These are phyloP conservation scores for Penicillium pulvis DNA, from an alignment of 495 filamentous ascomycete genomes.

Conservation along the genomic window DNA sequence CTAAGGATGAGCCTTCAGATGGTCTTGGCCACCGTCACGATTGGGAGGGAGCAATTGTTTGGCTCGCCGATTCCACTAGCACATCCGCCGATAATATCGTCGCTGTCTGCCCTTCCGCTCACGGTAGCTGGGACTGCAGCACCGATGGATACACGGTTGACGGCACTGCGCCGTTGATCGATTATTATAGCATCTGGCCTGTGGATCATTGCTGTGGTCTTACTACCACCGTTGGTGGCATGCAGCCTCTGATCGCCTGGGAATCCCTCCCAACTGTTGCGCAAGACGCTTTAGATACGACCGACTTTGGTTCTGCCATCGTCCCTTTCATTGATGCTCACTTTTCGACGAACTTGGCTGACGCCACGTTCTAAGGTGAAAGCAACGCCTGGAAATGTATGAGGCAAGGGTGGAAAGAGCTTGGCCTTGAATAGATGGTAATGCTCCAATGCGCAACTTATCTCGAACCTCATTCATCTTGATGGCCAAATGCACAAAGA, in stretches of 20 bases:
- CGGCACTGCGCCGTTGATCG: conserved; percentile 45
- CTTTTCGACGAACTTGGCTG: conserved; percentile 18
- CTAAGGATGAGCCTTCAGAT: conserved; percentile 46
- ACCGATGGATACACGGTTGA: conserved; percentile 40
- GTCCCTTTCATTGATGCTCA: conserved; percentile 27
- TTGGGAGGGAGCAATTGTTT: conserved; percentile 56
- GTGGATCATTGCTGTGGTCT: conserved; percentile 50
- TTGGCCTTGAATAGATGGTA: too few relatives aligned
- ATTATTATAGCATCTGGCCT: conserved; percentile 52
- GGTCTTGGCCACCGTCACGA: conserved; percentile 53
- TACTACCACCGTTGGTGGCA: conserved; percentile 46
- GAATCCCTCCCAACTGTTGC: conserved; percentile 44
- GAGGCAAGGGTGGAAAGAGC: too few relatives aligned
- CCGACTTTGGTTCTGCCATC: conserved; percentile 25
- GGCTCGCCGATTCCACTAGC: conserved; percentile 37
- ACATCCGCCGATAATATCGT: conserved; percentile 45
- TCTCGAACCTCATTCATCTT: too few relatives aligned
- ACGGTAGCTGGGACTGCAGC: conserved; percentile 53
- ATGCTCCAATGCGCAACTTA: too few relatives aligned
- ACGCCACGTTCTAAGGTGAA: conserved; percentile 25
- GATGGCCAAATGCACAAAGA: too few relatives aligned
- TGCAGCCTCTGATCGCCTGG: conserved; percentile 57
- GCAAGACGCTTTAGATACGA: conserved; percentile 24
- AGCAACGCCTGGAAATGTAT: too few relatives aligned
- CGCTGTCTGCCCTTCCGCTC: conserved; percentile 53